Percentiles rank a stretch among this genome's conserved stretches.
Evolutionary conservation across 169 alveolate species (phyloP).

Genomic region (Plasmodium berghei): DNA sequence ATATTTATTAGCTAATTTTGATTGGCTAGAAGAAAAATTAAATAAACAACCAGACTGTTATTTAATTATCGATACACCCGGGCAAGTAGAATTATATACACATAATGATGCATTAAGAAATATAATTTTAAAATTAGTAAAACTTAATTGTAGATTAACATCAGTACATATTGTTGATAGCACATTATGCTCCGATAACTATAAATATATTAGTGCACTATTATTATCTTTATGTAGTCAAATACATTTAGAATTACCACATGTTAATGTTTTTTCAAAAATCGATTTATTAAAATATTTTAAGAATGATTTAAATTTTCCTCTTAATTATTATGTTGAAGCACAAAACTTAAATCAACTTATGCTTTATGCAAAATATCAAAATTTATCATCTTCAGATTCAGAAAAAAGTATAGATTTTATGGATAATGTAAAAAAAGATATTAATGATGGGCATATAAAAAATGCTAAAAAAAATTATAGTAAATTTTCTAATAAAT

Average conservation of each 20-base stretch:
- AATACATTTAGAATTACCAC: slow-evolving; percentile 96
- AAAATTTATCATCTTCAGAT: slow-evolving; percentile 52
- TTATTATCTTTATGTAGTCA: slow-evolving; percentile 94
- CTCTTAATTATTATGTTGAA: slow-evolving; percentile 64
- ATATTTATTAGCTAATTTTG: slow-evolving; percentile 91
- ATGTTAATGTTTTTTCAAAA: slow-evolving; percentile 93
- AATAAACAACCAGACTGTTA: slow-evolving; percentile 85
- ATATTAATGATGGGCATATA: slow-evolving; percentile 24
- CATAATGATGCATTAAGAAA: slow-evolving; percentile 92
- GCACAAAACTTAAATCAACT: slow-evolving; percentile 68
- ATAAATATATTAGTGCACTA: slow-evolving; percentile 93
- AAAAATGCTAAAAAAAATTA: slow-evolving; percentile 47
- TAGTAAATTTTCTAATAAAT: slow-evolving; percentile 77
- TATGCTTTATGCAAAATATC: slow-evolving; percentile 43
- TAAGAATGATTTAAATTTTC: slow-evolving; percentile 81
- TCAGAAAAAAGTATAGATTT: not conserved
- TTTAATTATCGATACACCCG: slow-evolving; percentile 96
- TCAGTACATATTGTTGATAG: slow-evolving; percentile 91
- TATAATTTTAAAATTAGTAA: slow-evolving; percentile 85
- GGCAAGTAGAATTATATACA: slow-evolving; percentile 96
- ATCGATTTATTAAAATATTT: slow-evolving; percentile 88
- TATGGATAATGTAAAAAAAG: not conserved
- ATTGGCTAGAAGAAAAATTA: slow-evolving; percentile 90
- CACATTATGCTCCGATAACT: slow-evolving; percentile 92
- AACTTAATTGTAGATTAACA: slow-evolving; percentile 83